These are phyloP conservation scores for Vicia sativa DNA, from an alignment of 306 rosid species.

Conservation along the genomic window DNA sequence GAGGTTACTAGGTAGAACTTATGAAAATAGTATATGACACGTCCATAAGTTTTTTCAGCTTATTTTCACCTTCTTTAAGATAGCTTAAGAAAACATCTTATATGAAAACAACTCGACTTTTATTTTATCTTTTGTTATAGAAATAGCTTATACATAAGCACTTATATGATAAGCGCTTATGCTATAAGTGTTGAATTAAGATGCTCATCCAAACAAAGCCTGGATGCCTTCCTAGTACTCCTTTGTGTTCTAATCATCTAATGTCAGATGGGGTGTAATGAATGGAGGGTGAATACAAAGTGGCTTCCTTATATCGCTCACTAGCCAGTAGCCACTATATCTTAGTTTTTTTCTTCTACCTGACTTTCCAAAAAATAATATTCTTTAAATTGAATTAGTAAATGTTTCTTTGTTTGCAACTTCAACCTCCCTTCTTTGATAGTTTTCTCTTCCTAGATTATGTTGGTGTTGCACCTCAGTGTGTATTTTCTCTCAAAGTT, in stretches of 20 bases:
- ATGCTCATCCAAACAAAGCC: neutral
- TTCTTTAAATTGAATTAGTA: slow-evolving; percentile 11
- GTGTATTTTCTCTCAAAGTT: neutral
- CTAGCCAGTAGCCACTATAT: slow-evolving; percentile 1
- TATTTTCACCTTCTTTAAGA: neutral
- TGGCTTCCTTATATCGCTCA: slow-evolving; percentile 9
- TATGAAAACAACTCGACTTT: neutral
- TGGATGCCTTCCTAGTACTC: neutral
- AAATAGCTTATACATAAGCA: neutral
- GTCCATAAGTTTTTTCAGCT: neutral
- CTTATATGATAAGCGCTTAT: neutral
- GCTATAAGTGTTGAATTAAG: neutral
- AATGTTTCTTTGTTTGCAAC: slow-evolving; percentile 17
- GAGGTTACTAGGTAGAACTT: neutral
- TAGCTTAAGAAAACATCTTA: neutral
- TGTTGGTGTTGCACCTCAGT: slow-evolving; percentile 10
- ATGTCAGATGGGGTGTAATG: neutral
- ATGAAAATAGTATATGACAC: neutral
- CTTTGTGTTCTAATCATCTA: slow-evolving; percentile 21
- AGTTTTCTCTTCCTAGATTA: slow-evolving; percentile 25
- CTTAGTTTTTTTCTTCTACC: slow-evolving; percentile 5
- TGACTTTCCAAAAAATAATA: slow-evolving; percentile 4
- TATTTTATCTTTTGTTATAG: neutral
- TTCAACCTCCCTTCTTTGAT: slow-evolving; percentile 20
- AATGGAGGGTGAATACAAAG: neutral